These are phyloP conservation scores for Trichoderma gamsii DNA, from an alignment of 495 filamentous ascomycete species.

Conservation along the genomic window DNA sequence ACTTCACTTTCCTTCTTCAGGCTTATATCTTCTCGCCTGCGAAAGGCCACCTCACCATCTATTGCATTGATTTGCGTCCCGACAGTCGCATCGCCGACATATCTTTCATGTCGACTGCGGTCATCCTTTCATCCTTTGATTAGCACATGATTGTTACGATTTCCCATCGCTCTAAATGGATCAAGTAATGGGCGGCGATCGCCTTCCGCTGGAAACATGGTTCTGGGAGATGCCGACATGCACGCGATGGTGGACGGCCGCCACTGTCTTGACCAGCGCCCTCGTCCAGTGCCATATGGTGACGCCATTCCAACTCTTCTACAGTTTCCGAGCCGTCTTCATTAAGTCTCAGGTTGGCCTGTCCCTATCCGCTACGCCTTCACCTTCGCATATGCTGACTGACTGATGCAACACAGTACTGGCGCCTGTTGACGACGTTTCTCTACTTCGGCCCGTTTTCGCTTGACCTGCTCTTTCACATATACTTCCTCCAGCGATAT, in stretches of 20 bases:
- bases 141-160: neutral
- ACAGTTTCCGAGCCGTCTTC: constrained; percentile 90
- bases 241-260: constrained; percentile 93
- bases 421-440: constrained; percentile 91
- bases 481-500: constrained; percentile 98
- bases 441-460: constrained; percentile 93
- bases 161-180: constrained; percentile 47
- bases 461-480: constrained; percentile 93
- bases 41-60: neutral
- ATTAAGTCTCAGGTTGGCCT: constrained; percentile 69
- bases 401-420: constrained; percentile 59
- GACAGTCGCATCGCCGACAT: neutral
- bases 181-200: constrained; percentile 59
- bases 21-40: neutral
- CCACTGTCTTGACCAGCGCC: constrained; percentile 79
- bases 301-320: constrained; percentile 90
- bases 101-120: neutral
- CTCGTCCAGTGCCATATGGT: constrained; percentile 89
- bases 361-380: neutral
- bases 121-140: neutral
- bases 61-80: constrained; percentile 3
- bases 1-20: neutral
- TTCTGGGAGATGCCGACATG: constrained; percentile 97
- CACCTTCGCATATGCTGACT: neutral
- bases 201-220: constrained; percentile 90